Percentiles rank a stretch among this genome's conserved stretches.
These are phyloP conservation scores for Globisporangium paddicum DNA, from an alignment of 352 stramenopile genomes.

Conservation along the genomic window DNA sequence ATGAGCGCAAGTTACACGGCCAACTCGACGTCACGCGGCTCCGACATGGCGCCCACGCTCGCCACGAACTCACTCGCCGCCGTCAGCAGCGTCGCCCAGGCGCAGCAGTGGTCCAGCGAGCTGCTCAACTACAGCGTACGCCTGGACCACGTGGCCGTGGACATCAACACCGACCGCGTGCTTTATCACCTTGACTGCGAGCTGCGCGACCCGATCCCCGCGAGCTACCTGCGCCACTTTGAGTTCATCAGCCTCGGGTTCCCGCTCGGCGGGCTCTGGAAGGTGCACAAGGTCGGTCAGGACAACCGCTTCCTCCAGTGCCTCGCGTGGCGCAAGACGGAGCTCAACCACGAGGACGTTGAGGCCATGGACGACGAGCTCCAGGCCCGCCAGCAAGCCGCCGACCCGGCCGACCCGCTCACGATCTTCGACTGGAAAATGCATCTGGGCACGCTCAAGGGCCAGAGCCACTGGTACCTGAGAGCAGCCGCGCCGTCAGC, in stretches of 20 bases:
- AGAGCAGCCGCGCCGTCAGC: too few species aligned
- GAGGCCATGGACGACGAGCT: conserved; percentile 17
- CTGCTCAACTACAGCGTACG: conserved; percentile 34
- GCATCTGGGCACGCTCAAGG: conserved; percentile 36
- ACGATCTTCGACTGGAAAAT: conserved; percentile 57
- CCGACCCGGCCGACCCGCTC: conserved; percentile 7
- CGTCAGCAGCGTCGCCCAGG: conserved; percentile 13
- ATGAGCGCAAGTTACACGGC: background rate
- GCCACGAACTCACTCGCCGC: background rate
- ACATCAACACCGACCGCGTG: conserved; percentile 42
- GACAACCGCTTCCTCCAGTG: conserved; percentile 32
- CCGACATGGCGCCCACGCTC: background rate
- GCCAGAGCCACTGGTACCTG: conserved; percentile 45
- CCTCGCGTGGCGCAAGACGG: conserved; percentile 46
- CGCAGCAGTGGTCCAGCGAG: conserved; percentile 40
- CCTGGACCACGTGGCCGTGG: conserved; percentile 40
- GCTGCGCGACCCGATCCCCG: conserved; percentile 31
- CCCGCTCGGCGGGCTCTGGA: conserved; percentile 52
- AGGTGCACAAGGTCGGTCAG: conserved; percentile 28
- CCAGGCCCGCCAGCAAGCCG: conserved; percentile 23
- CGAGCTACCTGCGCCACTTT: conserved; percentile 21
- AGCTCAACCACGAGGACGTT: conserved; percentile 38
- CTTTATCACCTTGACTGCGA: conserved; percentile 45
- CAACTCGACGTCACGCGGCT: background rate
- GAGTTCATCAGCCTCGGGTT: conserved; percentile 46